These are phyloP conservation scores for Lyophyllum atratum DNA, from an alignment of 768 basidiomycete species.

Conservation along the genomic window DNA sequence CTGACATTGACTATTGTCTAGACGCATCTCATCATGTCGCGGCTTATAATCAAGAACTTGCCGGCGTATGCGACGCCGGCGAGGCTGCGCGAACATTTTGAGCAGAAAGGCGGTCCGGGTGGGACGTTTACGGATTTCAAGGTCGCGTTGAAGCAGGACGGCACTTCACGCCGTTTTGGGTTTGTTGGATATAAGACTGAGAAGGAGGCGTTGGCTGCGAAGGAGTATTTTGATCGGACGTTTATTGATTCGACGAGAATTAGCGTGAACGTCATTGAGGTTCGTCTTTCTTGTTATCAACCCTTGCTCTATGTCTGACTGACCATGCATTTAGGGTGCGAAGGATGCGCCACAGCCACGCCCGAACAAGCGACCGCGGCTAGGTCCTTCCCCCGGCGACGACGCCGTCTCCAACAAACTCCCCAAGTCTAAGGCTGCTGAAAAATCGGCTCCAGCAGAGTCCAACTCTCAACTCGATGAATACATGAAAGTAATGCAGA, in stretches of 20 bases:
- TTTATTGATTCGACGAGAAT: conserved; percentile 83
- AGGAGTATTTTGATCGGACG: conserved; percentile 82
- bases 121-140: conserved; percentile 86
- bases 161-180: conserved; percentile 84
- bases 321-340: conserved; percentile 47
- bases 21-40: conserved; percentile 62
- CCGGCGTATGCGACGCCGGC: conserved; percentile 68
- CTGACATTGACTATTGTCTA: neutral
- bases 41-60: conserved; percentile 82
- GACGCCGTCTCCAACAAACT: neutral
- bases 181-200: conserved; percentile 90
- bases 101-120: conserved; percentile 56
- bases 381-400: conserved; percentile 35
- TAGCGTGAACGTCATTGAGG: conserved; percentile 75
- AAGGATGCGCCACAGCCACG: conserved; percentile 69
- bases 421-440: neutral
- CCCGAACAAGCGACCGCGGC: conserved; percentile 69
- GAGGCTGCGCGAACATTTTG: conserved; percentile 69
- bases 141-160: conserved; percentile 74
- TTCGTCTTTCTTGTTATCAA: conserved; percentile 36
- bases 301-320: neutral
- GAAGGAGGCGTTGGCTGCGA: conserved; percentile 71
- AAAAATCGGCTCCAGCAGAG: conserved; percentile 13
- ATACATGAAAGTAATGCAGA: conserved; percentile 78
- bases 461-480: conserved; percentile 54